Conservation (phyloP, 352 stramenopile genomes). For the Pythium dissotocum region DNA sequence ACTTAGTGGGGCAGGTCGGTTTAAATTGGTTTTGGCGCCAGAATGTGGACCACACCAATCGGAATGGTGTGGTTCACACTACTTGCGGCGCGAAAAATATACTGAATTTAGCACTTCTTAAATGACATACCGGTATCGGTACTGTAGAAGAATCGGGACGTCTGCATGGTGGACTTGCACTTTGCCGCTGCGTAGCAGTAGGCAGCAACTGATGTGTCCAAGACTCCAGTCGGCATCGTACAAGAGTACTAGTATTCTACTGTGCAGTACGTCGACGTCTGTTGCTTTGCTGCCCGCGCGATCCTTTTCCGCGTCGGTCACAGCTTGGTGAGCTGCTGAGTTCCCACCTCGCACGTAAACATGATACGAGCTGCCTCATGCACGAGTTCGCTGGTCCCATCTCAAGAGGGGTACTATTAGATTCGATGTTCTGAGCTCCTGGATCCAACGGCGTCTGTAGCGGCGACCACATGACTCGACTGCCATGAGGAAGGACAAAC, state of each 20-base stretch:
- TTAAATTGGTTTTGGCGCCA: constrained; percentile 17
- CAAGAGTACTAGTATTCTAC: no score
- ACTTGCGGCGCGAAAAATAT: neutral
- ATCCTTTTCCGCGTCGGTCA: neutral
- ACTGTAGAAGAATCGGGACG: no score
- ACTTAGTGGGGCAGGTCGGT: neutral
- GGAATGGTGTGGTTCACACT: neutral
- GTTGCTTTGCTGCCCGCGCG: neutral
- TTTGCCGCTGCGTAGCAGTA: no score
- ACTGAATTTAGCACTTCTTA: no score
- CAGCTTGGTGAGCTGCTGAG: neutral
- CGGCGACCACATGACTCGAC: no score
- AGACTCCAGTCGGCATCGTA: no score
- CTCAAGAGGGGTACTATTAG: neutral
- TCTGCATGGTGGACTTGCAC: no score
- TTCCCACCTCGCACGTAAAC: neutral
- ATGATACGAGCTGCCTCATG: neutral
- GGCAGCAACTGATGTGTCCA: no score
- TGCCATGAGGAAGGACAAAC: no score
- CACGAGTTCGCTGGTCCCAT: neutral
- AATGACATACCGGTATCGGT: no score
- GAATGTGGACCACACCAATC: constrained; percentile 20
- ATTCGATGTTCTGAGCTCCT: no score
- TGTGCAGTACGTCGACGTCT: neutral
- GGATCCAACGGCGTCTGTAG: no score